phyloP scores from a whole-genome alignment of 2,329 filamentous ascomycete genomes.

The Parascedosporium putredinis region DNA sequence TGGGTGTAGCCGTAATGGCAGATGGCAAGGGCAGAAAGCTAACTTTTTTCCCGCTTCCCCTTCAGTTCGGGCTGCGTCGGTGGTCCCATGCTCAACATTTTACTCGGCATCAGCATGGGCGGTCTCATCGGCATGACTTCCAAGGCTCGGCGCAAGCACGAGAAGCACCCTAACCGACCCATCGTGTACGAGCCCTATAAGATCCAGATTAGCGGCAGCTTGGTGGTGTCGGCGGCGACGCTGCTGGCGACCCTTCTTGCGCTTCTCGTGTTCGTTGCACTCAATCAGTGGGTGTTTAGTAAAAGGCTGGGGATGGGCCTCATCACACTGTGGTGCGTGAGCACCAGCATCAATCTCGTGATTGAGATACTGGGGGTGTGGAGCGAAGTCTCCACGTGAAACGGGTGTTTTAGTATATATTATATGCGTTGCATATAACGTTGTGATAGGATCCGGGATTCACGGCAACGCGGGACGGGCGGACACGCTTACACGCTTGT shows the following conservation, averaged over 20 bases:
- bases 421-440: too few species aligned
- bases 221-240: slow-evolving; percentile 78
- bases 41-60: too few species aligned
- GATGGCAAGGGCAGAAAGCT: too few species aligned
- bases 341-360: slow-evolving; percentile 70
- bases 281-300: slow-evolving; percentile 80
- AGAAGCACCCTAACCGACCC: slow-evolving; percentile 55
- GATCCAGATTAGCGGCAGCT: slow-evolving; percentile 72
- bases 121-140: slow-evolving; percentile 79
- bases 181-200: slow-evolving; percentile 66
- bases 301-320: slow-evolving; percentile 71
- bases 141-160: slow-evolving; percentile 53
- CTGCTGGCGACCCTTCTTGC: slow-evolving; percentile 70
- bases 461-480: too few species aligned
- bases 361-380: slow-evolving; percentile 60
- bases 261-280: slow-evolving; percentile 68
- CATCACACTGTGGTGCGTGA: slow-evolving; percentile 69
- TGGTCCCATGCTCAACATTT: slow-evolving; percentile 95
- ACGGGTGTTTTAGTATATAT: too few species aligned
- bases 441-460: too few species aligned
- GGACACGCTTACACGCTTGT: too few species aligned
- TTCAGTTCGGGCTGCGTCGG: slow-evolving; percentile 79
- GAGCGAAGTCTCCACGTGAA: slow-evolving; percentile 21
- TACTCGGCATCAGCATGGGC: slow-evolving; percentile 86
- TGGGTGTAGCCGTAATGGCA: too few species aligned